phyloP scores from a whole-genome alignment of 768 basidiomycete genomes.

The Dendrothele bispora region DNA sequence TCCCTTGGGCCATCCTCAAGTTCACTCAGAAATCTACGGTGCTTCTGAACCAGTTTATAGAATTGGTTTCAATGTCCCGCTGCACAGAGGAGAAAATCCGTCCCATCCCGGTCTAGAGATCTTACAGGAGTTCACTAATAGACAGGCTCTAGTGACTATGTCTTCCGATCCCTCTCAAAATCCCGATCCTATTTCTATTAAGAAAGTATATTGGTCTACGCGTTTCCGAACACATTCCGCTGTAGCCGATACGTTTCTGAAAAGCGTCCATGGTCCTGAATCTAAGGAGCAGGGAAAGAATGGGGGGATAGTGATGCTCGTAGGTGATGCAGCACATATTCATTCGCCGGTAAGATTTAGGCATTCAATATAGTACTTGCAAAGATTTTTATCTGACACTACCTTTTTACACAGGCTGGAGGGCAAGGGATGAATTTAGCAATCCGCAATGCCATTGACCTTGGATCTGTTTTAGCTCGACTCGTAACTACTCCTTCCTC shows the following conservation, averaged over 20 bases:
- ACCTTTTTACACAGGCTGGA: no score
- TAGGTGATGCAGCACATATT: slow-evolving; percentile 26
- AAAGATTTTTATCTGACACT: no score
- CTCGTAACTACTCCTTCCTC: no score
- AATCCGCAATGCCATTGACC: slow-evolving; percentile 20
- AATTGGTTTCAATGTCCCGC: slow-evolving; percentile 9
- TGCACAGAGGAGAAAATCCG: slow-evolving; percentile 29
- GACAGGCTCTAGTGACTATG: slow-evolving; percentile 27
- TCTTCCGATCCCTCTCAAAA: slow-evolving; percentile 25
- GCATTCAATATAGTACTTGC: no score
- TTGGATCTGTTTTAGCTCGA: slow-evolving; percentile 17
- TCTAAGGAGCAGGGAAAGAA: slow-evolving; percentile 6
- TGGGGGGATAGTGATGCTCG: slow-evolving; percentile 17
- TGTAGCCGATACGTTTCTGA: slow-evolving; percentile 32
- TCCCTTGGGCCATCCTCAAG: slow-evolving; percentile 1
- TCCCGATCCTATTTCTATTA: slow-evolving; percentile 22
- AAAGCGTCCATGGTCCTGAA: slow-evolving; percentile 24
- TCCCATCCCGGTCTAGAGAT: slow-evolving; percentile 32
- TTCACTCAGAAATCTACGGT: not conserved
- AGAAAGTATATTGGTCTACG: slow-evolving; percentile 34
- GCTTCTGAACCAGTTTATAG: slow-evolving; percentile 3
- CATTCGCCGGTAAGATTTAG: no score
- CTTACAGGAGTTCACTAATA: slow-evolving; percentile 34
- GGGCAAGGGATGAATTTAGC: slow-evolving; percentile 31
- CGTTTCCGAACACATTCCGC: slow-evolving; percentile 38